phyloP scores from a whole-genome alignment of 345 rosid genomes.

The Adansonia digitata region DNA sequence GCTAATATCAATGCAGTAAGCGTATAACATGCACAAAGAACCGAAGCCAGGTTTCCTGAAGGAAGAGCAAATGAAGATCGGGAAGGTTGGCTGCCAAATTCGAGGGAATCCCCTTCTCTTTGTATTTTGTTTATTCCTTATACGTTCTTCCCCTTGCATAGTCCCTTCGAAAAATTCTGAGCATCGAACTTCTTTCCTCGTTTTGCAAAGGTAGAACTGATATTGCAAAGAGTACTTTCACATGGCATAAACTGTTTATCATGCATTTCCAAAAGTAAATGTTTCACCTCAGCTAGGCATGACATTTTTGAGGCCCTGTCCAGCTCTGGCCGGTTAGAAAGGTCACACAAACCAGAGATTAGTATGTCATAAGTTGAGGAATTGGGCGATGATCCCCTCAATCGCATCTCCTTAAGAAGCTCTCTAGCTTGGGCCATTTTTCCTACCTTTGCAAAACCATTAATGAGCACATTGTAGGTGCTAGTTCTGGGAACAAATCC shows the following conservation, averaged over 20 bases:
- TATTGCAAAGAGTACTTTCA: slow-evolving; percentile 49
- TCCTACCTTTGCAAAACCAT: slow-evolving; percentile 53
- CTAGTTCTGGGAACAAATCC: slow-evolving; percentile 70
- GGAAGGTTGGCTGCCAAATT: not conserved
- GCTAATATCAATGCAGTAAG: not conserved
- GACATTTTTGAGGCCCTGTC: slow-evolving; percentile 41
- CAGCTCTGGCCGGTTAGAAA: slow-evolving; percentile 46
- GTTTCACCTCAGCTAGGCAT: slow-evolving; percentile 55
- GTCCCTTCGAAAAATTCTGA: slow-evolving; percentile 42
- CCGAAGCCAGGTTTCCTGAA: not conserved
- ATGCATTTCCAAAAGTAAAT: slow-evolving; percentile 58
- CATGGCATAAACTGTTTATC: slow-evolving; percentile 58
- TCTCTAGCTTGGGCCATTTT: slow-evolving; percentile 79
- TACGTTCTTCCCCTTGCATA: slow-evolving; percentile 37
- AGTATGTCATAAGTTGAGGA: slow-evolving; percentile 68
- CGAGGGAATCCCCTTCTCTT: not conserved
- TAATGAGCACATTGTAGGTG: slow-evolving; percentile 73
- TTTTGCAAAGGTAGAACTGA: slow-evolving; percentile 59
- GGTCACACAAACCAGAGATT: slow-evolving; percentile 64
- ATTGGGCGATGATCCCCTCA: slow-evolving; percentile 54
- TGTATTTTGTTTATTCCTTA: slow-evolving; percentile 10
- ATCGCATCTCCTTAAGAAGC: slow-evolving; percentile 69
- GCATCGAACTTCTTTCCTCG: slow-evolving; percentile 58
- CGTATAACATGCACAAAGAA: slow-evolving; percentile 1
- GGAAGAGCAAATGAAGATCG: not conserved